Percentiles rank a stretch among this genome's conserved stretches.
Conservation (phyloP, 2,329 filamentous ascomycete species). For the Exophiala sp. region DNA sequence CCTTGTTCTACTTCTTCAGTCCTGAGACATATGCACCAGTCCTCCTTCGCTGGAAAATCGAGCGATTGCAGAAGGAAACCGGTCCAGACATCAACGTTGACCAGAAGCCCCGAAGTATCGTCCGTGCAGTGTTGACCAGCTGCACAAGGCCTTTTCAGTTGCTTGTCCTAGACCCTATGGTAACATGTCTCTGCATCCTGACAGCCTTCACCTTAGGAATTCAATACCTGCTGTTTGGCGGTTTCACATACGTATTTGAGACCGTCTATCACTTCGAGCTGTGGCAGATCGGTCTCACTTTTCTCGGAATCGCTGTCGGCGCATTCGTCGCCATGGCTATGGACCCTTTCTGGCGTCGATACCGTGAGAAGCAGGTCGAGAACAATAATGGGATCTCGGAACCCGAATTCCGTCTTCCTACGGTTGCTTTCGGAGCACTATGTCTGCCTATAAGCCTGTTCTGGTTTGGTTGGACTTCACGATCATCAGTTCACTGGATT, state of each 20-base stretch:
- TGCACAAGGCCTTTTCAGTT: constrained; percentile 45
- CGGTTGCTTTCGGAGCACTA: constrained; percentile 66
- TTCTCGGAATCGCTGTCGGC: constrained; percentile 47
- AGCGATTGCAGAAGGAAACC: constrained; percentile 61
- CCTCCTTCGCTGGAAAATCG: constrained; percentile 67
- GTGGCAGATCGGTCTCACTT: constrained; percentile 31
- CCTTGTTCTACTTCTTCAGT: constrained; percentile 62
- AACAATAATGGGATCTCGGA: constrained; percentile 53
- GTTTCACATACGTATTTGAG: constrained; percentile 38
- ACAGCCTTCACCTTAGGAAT: constrained; percentile 36
- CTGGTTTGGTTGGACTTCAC: constrained; percentile 83
- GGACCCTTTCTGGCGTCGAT: constrained; percentile 43
- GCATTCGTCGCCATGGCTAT: constrained; percentile 42
- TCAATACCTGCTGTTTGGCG: constrained; percentile 38
- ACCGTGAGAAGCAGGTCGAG: constrained; percentile 32
- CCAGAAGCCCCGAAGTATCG: constrained; percentile 54
- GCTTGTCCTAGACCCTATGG: constrained; percentile 39
- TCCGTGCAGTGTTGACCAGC: constrained; percentile 64
- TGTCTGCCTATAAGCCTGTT: constrained; percentile 79
- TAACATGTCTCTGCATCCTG: constrained; percentile 37
- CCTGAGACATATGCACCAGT: constrained; percentile 78
- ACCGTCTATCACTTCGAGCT: constrained; percentile 36
- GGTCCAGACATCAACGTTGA: constrained; percentile 54
- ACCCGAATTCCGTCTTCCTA: constrained; percentile 80
- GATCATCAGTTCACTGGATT: constrained; percentile 47